These are phyloP conservation scores for Spiraea crenata DNA, from an alignment of 331 rosid species.

Conservation along the genomic window DNA sequence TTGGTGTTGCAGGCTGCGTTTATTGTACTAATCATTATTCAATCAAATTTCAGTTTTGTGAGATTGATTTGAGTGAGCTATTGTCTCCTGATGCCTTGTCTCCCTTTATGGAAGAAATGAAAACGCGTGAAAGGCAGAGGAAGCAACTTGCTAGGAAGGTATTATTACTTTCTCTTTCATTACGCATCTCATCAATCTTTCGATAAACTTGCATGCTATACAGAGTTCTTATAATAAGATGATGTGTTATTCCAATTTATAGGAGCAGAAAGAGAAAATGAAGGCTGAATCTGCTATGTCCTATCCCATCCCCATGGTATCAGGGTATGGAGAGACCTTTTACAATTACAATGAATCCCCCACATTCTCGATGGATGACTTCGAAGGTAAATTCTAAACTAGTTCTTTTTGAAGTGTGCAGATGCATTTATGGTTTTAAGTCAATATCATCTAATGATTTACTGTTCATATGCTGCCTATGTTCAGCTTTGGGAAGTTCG, in stretches of 20 bases:
- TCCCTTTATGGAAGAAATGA: conserved; percentile 87
- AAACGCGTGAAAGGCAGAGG: conserved; percentile 82
- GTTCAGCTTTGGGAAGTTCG: conserved; percentile 77
- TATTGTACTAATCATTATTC: conserved; percentile 22
- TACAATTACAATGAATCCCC: conserved; percentile 47
- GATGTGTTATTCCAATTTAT: conserved; percentile 29
- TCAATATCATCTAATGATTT: not conserved
- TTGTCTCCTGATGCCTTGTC: conserved; percentile 64
- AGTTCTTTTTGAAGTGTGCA: conserved; percentile 8
- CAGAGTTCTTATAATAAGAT: conserved; percentile 1
- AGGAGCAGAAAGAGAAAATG: conserved; percentile 77
- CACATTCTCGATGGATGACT: conserved; percentile 83
- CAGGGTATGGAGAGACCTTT: conserved; percentile 32
- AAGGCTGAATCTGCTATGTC: conserved; percentile 72
- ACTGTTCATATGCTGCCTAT: conserved; percentile 9
- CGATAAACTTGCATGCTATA: too few species aligned
- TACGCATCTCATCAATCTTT: conserved; percentile 7
- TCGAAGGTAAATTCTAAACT: conserved; percentile 56
- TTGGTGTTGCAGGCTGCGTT: conserved; percentile 11
- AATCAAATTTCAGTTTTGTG: conserved; percentile 68
- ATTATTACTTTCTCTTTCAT: not conserved
- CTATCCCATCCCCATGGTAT: conserved; percentile 43
- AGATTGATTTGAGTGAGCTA: conserved; percentile 73
- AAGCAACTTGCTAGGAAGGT: conserved; percentile 83
- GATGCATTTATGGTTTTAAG: not conserved